Evolutionary conservation across 176 grass and related monocot genomes (phyloP).

Genomic region (Lolium rigidum): DNA sequence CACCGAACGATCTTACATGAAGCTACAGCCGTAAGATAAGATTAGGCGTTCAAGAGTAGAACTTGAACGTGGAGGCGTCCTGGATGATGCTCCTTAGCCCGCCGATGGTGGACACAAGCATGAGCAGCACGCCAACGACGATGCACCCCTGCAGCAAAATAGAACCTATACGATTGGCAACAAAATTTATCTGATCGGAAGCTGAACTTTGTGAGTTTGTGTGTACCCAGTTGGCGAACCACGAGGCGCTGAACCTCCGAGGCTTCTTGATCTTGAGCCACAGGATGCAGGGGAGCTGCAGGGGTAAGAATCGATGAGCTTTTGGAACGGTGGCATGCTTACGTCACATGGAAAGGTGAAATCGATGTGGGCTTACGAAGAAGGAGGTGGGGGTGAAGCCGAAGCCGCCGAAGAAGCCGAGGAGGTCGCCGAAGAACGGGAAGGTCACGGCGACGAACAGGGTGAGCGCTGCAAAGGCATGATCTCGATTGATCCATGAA

Average conservation of each 20-base stretch:
- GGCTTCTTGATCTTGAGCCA: conserved; percentile 84
- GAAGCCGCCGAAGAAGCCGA: conserved; percentile 88
- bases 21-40: not conserved
- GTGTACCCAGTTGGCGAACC: conserved; percentile 60
- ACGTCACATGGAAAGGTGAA: not conserved
- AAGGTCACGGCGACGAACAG: conserved; percentile 75
- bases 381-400: conserved; percentile 85
- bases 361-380: conserved; percentile 56
- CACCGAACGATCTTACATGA: not conserved
- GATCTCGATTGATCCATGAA: not conserved
- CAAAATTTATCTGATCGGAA: not conserved
- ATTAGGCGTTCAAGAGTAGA: conserved; percentile 39
- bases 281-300: conserved; percentile 71
- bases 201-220: not conserved
- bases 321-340: not conserved
- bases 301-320: not conserved
- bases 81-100: conserved; percentile 62
- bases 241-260: conserved; percentile 61
- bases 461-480: conserved; percentile 53
- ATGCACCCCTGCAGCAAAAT: conserved; percentile 52
- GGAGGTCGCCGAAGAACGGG: conserved; percentile 82
- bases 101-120: conserved; percentile 73
- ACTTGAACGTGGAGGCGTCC: conserved; percentile 51
- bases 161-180: not conserved
- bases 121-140: conserved; percentile 71